Conservation (phyloP, 805 yeast species). For the Tetrapisispora taiwanensis region DNA sequence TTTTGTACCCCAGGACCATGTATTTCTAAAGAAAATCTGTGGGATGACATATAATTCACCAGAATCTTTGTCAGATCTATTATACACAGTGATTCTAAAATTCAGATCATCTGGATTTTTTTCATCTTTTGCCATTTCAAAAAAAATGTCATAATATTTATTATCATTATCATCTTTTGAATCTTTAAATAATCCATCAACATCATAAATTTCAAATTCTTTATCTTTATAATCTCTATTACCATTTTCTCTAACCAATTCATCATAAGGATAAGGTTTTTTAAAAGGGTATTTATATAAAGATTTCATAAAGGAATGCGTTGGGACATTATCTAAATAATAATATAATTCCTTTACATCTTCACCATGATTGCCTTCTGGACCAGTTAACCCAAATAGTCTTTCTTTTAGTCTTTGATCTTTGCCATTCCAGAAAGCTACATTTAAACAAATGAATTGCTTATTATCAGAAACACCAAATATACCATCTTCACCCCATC, state of each 20-base stretch:
- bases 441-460: constrained; percentile 62
- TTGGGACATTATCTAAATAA: constrained; percentile 83
- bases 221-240: constrained; percentile 54
- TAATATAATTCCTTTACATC: constrained; percentile 83
- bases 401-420: constrained; percentile 80
- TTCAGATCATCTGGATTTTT: constrained; percentile 70
- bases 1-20: constrained; percentile 77
- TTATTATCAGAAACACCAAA: constrained; percentile 84
- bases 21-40: constrained; percentile 74
- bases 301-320: constrained; percentile 87
- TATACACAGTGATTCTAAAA: constrained; percentile 81
- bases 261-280: constrained; percentile 64
- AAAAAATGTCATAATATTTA: constrained; percentile 76
- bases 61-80: constrained; percentile 58
- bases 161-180: constrained; percentile 37
- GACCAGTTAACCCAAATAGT: constrained; percentile 80
- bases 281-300: constrained; percentile 87
- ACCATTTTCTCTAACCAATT: constrained; percentile 57
- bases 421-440: constrained; percentile 87
- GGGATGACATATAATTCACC: constrained; percentile 88
- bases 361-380: constrained; percentile 93
- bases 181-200: constrained; percentile 53
- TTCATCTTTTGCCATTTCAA: constrained; percentile 82
- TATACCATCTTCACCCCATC: constrained; percentile 96
- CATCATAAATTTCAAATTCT: constrained; percentile 78